Conservation (phyloP, 805 yeast species). For the Metschnikowia arizonensis region DNA sequence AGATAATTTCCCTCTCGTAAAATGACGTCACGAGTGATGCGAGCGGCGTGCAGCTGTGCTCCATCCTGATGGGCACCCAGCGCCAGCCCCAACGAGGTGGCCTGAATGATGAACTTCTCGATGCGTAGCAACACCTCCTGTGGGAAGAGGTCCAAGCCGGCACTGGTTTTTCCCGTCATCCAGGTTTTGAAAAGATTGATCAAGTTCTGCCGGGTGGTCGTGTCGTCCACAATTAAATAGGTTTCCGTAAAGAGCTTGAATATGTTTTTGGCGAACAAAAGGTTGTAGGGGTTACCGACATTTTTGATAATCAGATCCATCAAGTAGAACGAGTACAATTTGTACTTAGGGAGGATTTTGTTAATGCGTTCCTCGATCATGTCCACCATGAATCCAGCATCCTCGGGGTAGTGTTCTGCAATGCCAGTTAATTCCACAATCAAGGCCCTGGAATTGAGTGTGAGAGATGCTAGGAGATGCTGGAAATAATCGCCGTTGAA, state of each 20-base stretch:
- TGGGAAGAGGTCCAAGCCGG: constrained; percentile 36
- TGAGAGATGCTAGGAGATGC: constrained; percentile 31
- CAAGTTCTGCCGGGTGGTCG: constrained; percentile 35
- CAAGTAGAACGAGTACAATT: constrained; percentile 32
- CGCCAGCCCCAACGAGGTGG: constrained; percentile 26
- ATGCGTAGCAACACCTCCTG: constrained; percentile 26
- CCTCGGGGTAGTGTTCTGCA: constrained; percentile 32
- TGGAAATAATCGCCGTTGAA: constrained; percentile 27
- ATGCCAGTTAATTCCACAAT: constrained; percentile 37
- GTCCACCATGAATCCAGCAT: constrained; percentile 31
- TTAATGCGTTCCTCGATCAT: constrained; percentile 34
- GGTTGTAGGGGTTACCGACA: constrained; percentile 42
- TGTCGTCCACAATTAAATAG: constrained; percentile 37
- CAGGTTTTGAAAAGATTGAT: constrained; percentile 42
- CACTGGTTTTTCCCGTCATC: constrained; percentile 31
- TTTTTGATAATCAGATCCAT: constrained; percentile 42
- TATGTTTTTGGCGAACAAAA: constrained; percentile 33
- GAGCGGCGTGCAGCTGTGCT: constrained; percentile 6
- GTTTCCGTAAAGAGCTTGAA: constrained; percentile 37
- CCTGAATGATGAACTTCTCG: constrained; percentile 38
- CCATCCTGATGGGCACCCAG: constrained; percentile 7
- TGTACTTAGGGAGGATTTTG: constrained; percentile 36
- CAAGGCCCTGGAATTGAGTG: constrained; percentile 35
- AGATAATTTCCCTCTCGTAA: constrained; percentile 35
- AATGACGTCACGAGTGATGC: constrained; percentile 27